A percentile compares a stretch with the other conserved stretches of the same genome.
phyloP scores from a whole-genome alignment of 345 rosid species.

The Cardamine chenopodiifolia region DNA sequence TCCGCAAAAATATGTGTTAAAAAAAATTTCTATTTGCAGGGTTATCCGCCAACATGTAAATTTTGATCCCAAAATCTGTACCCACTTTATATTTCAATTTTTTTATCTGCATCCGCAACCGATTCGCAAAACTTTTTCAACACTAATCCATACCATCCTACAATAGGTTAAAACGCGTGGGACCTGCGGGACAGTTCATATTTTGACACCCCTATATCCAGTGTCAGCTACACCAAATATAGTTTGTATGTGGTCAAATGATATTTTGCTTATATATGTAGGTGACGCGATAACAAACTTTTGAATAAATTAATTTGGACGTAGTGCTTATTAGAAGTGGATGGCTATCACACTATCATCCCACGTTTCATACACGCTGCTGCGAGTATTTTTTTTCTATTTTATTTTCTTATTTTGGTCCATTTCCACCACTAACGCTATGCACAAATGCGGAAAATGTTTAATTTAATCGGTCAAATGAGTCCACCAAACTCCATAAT shows the following conservation, averaged over 20 bases:
- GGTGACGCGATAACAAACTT: not conserved
- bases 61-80: no score
- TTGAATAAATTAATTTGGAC: conserved; percentile 4
- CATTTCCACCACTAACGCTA: conserved; percentile 12
- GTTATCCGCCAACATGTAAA: no score
- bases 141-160: no score
- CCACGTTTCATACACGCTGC: conserved; percentile 37
- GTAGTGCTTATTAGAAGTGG: conserved; percentile 14
- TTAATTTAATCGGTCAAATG: conserved; percentile 17
- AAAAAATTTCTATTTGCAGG: no score
- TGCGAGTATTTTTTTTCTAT: not conserved
- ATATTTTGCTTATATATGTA: conserved; percentile 1
- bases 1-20: no score
- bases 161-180: no score
- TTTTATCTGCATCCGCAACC: no score
- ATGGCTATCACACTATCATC: conserved; percentile 21
- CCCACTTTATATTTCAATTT: no score
- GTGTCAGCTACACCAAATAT: not conserved
- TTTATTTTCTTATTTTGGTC: conserved; percentile 24
- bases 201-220: no score
- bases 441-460: conserved; percentile 4
- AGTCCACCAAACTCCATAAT: conserved; percentile 36
- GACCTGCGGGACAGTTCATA: no score
- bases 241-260: conserved; percentile 10
- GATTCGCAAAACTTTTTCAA: no score